These are phyloP conservation scores for Phaseolus coccineus DNA, from an alignment of 331 rosid genomes.

Conservation along the genomic window DNA sequence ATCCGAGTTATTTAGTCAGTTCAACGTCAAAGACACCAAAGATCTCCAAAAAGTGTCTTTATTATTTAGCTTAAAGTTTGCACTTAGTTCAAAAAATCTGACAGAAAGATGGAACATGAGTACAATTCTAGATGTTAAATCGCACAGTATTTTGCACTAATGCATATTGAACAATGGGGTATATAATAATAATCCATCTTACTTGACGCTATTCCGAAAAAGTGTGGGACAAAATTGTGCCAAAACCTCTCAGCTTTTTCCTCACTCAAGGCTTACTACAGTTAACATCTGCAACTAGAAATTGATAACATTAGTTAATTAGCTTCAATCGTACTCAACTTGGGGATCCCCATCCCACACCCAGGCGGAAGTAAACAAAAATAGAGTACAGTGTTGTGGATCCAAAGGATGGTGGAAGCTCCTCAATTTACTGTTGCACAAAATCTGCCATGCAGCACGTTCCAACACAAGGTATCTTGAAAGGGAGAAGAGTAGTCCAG, in stretches of 20 bases:
- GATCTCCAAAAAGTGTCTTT: background rate
- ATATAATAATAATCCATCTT: slow-evolving; percentile 35
- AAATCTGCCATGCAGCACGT: slow-evolving; percentile 30
- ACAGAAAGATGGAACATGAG: background rate
- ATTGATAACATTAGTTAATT: slow-evolving; percentile 27
- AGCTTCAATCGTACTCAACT: slow-evolving; percentile 18
- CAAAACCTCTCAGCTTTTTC: slow-evolving; percentile 49
- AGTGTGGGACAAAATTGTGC: slow-evolving; percentile 48
- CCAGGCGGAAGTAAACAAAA: background rate
- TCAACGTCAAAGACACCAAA: too few relatives aligned
- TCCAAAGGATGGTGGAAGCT: slow-evolving; percentile 37
- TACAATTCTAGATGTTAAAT: slow-evolving; percentile 30
- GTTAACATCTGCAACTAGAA: slow-evolving; percentile 44
- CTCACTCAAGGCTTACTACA: slow-evolving; percentile 30
- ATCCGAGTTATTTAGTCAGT: background rate
- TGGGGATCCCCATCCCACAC: slow-evolving; percentile 25
- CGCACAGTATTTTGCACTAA: slow-evolving; percentile 35
- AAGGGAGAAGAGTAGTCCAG: slow-evolving; percentile 35
- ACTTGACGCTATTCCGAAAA: slow-evolving; percentile 33
- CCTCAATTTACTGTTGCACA: slow-evolving; percentile 42
- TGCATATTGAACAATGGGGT: slow-evolving; percentile 33
- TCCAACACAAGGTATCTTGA: slow-evolving; percentile 42
- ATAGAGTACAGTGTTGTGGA: slow-evolving; percentile 32
- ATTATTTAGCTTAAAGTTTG: background rate
- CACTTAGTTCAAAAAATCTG: background rate